phyloP scores from a whole-genome alignment of 345 rosid species.

The Ailanthus altissimus region DNA sequence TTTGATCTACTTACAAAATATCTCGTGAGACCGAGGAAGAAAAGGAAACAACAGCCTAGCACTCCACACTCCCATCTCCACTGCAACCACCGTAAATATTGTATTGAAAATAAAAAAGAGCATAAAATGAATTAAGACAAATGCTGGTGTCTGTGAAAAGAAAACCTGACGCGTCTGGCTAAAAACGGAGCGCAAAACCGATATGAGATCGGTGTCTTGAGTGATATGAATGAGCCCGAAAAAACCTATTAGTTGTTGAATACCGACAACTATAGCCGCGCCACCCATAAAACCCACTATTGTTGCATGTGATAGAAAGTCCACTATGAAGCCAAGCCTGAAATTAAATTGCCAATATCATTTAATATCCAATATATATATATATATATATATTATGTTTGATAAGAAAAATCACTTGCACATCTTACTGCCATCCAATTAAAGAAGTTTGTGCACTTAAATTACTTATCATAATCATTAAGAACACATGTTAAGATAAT shows the following conservation, averaged over 20 bases:
- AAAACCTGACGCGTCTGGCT: slow-evolving; percentile 71
- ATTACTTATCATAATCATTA: too few species aligned
- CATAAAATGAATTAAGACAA: background rate
- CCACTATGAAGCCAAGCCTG: slow-evolving; percentile 96
- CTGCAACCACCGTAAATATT: slow-evolving; percentile 39
- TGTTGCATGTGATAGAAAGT: slow-evolving; percentile 92
- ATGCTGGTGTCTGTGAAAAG: background rate
- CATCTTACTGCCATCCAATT: too few species aligned
- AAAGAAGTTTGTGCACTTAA: too few species aligned
- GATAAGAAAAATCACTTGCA: too few species aligned
- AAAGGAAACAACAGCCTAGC: slow-evolving; percentile 80
- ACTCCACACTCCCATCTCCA: slow-evolving; percentile 98
- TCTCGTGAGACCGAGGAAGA: slow-evolving; percentile 75
- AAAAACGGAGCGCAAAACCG: slow-evolving; percentile 81
- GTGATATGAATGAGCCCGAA: slow-evolving; percentile 83
- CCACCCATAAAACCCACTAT: slow-evolving; percentile 99
- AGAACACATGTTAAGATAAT: too few species aligned
- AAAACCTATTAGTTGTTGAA: slow-evolving; percentile 90
- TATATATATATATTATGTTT: too few species aligned
- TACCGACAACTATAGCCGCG: slow-evolving; percentile 95
- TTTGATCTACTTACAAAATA: slow-evolving; percentile 55
- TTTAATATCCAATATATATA: background rate
- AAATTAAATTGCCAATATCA: background rate
- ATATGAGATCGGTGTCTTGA: slow-evolving; percentile 70
- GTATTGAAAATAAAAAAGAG: background rate